Conservation (phyloP, 2,329 filamentous ascomycete genomes). For the Elsinoe batatas region DNA sequence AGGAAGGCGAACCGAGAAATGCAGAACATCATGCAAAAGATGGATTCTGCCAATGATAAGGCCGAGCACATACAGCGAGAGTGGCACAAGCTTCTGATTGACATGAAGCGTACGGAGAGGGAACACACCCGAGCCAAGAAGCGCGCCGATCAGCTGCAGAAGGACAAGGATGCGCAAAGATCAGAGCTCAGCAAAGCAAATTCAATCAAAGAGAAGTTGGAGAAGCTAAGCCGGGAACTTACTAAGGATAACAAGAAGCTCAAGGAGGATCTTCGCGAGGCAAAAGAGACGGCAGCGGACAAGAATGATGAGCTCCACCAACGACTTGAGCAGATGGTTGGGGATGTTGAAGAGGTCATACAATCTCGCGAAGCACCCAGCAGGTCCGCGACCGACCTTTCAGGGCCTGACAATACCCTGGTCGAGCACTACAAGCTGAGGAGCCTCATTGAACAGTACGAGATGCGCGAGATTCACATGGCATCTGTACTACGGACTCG, state of each 20-base stretch:
- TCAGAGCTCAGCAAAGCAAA: slow-evolving; percentile 84
- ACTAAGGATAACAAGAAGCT: slow-evolving; percentile 97
- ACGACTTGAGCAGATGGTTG: slow-evolving; percentile 68
- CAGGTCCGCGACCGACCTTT: slow-evolving; percentile 71
- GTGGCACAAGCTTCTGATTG: slow-evolving; percentile 80
- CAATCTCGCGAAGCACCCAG: slow-evolving; percentile 76
- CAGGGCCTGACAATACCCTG: slow-evolving; percentile 73
- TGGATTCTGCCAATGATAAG: slow-evolving; percentile 85
- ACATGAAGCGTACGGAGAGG: slow-evolving; percentile 91
- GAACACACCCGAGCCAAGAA: slow-evolving; percentile 96
- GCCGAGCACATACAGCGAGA: slow-evolving; percentile 84
- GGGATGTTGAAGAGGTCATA: slow-evolving; percentile 80
- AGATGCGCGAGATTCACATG: slow-evolving; percentile 88
- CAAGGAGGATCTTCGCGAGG: slow-evolving; percentile 81
- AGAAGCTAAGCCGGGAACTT: slow-evolving; percentile 89
- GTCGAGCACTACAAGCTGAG: slow-evolving; percentile 68
- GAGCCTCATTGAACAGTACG: slow-evolving; percentile 92
- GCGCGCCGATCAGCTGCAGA: slow-evolving; percentile 84
- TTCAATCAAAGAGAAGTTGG: slow-evolving; percentile 87
- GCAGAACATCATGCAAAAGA: slow-evolving; percentile 70
- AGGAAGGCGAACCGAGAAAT: slow-evolving; percentile 90
- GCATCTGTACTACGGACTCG: slow-evolving; percentile 86
- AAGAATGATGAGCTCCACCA: slow-evolving; percentile 77
- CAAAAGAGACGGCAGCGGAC: slow-evolving; percentile 75
- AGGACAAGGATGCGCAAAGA: slow-evolving; percentile 85